Conservation (phyloP, 1,284 basidiomycete genomes). For the Moesziomyces sp. region DNA sequence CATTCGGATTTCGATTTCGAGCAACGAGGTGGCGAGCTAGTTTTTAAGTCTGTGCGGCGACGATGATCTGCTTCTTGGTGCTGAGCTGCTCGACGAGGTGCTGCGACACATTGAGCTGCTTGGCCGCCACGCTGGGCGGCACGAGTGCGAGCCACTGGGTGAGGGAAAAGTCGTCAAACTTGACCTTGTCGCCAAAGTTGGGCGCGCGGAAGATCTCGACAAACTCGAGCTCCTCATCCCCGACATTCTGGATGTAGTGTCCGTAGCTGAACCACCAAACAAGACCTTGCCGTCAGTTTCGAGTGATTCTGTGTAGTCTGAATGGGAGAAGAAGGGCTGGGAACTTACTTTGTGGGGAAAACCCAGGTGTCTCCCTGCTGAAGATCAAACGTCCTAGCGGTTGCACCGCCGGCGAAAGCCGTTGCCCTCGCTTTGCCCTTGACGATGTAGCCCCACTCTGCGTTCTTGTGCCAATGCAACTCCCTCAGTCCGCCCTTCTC, state of each 20-base stretch:
- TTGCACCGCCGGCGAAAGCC: slow-evolving; percentile 62
- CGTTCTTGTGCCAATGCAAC: slow-evolving; percentile 76
- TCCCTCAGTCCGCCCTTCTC: slow-evolving; percentile 76
- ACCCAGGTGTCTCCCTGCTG: slow-evolving; percentile 20
- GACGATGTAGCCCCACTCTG: slow-evolving; percentile 56
- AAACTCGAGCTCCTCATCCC: slow-evolving; percentile 75
- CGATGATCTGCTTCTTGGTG: slow-evolving; percentile 14
- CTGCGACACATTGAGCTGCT: slow-evolving; percentile 13
- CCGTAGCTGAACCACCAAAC: slow-evolving; percentile 64
- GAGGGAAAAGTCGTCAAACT: slow-evolving; percentile 28
- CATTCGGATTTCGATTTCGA: background rate
- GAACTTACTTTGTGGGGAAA: slow-evolving; percentile 10
- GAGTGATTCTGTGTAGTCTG: background rate
- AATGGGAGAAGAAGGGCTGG: background rate
- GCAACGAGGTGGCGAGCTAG: too few relatives aligned
- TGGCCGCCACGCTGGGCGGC: slow-evolving; percentile 19
- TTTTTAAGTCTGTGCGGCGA: background rate
- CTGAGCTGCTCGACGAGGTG: slow-evolving; percentile 11
- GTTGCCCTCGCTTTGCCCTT: slow-evolving; percentile 25
- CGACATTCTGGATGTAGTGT: slow-evolving; percentile 79
- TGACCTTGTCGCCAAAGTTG: slow-evolving; percentile 15
- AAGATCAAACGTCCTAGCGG: slow-evolving; percentile 77
- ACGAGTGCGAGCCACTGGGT: slow-evolving; percentile 41
- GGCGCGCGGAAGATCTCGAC: slow-evolving; percentile 76
- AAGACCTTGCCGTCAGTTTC: too few relatives aligned